Evolutionary conservation across 495 filamentous ascomycete genomes (phyloP).

Genomic region (Penicillium coffeae): DNA sequence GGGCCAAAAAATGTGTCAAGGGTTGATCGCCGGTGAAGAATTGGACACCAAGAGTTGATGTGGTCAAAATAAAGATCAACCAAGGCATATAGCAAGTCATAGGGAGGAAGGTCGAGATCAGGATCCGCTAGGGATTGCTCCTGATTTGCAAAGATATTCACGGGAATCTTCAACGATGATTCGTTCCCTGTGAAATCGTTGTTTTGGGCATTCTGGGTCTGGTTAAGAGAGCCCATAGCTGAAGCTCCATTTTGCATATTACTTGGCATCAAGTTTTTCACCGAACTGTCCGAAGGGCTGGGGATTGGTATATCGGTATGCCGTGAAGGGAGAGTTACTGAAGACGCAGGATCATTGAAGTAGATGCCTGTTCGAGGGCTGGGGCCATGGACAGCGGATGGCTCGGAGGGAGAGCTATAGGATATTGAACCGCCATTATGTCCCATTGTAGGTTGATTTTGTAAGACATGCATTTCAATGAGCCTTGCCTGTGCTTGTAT

Average conservation of each 20-base stretch:
- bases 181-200: constrained; percentile 43
- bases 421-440: constrained; percentile 29
- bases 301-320: constrained; percentile 32
- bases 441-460: constrained; percentile 22
- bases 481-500: constrained; percentile 44
- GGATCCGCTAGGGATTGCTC: constrained; percentile 46
- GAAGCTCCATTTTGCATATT: constrained; percentile 21
- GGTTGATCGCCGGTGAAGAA: constrained; percentile 74
- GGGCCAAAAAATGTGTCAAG: constrained; percentile 78
- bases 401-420: constrained; percentile 44
- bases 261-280: constrained; percentile 24
- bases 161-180: constrained; percentile 41
- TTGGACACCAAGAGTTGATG: constrained; percentile 87
- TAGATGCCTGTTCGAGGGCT: constrained; percentile 36
- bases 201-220: constrained; percentile 18
- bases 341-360: constrained; percentile 33
- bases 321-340: constrained; percentile 21
- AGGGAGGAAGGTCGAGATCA: constrained; percentile 78
- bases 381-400: constrained; percentile 33
- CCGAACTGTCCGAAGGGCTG: constrained; percentile 36
- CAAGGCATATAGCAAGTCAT: constrained; percentile 75
- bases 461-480: constrained; percentile 48
- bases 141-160: constrained; percentile 40
- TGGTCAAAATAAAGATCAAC: constrained; percentile 88
- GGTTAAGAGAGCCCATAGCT: constrained; percentile 21